Base-by-base conservation (phyloP, 2,329 filamentous ascomycete species). In the Alternaria ventricosa region DNA sequence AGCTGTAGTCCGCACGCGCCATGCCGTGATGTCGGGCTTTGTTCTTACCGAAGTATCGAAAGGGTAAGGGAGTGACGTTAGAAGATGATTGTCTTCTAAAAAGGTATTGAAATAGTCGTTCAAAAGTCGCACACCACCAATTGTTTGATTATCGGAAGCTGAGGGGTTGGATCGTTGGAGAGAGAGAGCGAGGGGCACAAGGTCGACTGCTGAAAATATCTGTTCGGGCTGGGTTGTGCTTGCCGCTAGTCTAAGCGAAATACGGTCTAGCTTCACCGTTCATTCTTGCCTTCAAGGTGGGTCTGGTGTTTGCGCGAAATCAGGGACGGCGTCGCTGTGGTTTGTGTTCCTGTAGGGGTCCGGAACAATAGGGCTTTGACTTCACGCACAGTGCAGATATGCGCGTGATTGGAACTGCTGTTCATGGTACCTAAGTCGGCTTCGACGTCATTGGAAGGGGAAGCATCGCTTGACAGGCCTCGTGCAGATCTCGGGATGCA, bases 41-140 rank as follows among this genome's bases (percentile, higher is more conserved):
- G 41, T 44, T 70, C 74, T 66, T 58, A 78, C 76, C 69, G 68
- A 63, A 58, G 69, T 68, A 70, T 67, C 65, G 64, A 64, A 55
- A 23, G 55, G 49, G 20, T 61, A 61, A 67, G 62, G 57, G 65
- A 68, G 67, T 68, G 68, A 70, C 66, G 68, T 64, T 70, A 64
- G 33, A 71, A 49, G 64, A 54, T 63, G 33, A 54, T 60, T 63
- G 68, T 44, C 55, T 58, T 63, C 43, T 61, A 54, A 54, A 50
- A 55, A 50, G 49, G 25, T 55, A 47, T 61, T 25, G 60, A 66
- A 66, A 44, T 55, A 55, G 64, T 56, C 54, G 55, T 43, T 57
- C 55, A 22, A 63, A 41, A 36, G 30, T 55, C 55, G 55, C 54
- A 62, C 60, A 59, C 58, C 66, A 50, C 64, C 64, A 70, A 70